Evolutionary conservation across 768 basidiomycete genomes (phyloP).

Genomic region (Chalciporus chontae): DNA sequence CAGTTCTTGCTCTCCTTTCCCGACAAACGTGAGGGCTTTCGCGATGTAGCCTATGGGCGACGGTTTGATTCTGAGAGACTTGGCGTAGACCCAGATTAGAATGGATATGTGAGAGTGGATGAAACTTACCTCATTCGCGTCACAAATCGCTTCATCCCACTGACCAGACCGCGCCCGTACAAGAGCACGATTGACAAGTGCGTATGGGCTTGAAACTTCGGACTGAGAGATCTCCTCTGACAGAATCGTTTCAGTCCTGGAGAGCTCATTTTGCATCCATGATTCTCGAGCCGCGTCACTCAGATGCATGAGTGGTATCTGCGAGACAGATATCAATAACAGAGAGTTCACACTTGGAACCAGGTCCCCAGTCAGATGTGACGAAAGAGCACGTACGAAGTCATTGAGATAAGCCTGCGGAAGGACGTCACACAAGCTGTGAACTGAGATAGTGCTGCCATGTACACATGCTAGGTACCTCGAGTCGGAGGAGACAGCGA

Average conservation of each 20-base stretch:
- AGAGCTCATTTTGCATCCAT: neutral
- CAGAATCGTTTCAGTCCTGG: neutral
- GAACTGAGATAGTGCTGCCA: neutral
- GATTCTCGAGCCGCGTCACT: neutral
- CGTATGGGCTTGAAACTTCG: neutral
- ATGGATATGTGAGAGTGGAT: conserved; percentile 9
- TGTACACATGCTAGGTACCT: conserved; percentile 9
- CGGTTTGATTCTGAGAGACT: conserved; percentile 3
- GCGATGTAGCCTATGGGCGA: conserved; percentile 9
- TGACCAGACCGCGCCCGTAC: neutral
- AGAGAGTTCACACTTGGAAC: neutral
- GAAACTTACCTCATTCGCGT: conserved; percentile 4
- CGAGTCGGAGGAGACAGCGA: conserved; percentile 7
- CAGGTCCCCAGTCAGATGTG: neutral
- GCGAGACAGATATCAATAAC: neutral
- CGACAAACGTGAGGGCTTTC: conserved; percentile 1
- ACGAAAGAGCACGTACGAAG: neutral
- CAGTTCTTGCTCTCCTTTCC: conserved; percentile 1
- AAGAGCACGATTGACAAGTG: neutral
- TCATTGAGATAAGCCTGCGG: neutral
- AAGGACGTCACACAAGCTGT: conserved; percentile 1
- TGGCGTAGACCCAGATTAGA: neutral
- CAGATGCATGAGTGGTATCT: neutral
- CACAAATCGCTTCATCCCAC: neutral
- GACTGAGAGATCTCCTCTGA: neutral